A percentile compares a stretch with the other conserved stretches of the same genome.
These are phyloP conservation scores for Candida gigantensis DNA, from an alignment of 1,139 yeast genomes.

Conservation along the genomic window DNA sequence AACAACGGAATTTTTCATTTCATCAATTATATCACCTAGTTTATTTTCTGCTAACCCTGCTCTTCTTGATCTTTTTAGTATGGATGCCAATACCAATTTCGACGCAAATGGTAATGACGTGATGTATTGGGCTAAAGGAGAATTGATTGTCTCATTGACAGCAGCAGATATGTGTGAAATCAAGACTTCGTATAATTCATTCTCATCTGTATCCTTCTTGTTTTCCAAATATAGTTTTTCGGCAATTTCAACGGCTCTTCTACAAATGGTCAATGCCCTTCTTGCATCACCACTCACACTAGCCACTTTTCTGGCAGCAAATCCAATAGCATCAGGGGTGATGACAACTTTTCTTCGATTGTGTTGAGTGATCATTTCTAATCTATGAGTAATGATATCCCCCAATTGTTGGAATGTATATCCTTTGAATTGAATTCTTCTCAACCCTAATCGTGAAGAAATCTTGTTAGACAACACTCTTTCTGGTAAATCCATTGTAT, in stretches of 20 bases:
- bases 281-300: conserved; percentile 98
- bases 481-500: conserved; percentile 97
- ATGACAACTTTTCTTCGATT: conserved; percentile 45
- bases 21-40: conserved; percentile 78
- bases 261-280: conserved; percentile 83
- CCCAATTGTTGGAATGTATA: conserved; percentile 80
- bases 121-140: conserved; percentile 67
- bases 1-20: conserved; percentile 49
- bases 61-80: conserved; percentile 64
- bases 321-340: conserved; percentile 78
- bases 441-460: conserved; percentile 85
- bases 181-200: conserved; percentile 54
- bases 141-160: conserved; percentile 72
- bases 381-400: conserved; percentile 69
- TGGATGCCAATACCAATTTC: conserved; percentile 69
- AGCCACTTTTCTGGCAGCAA: conserved; percentile 92
- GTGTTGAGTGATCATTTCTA: conserved; percentile 53
- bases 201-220: neutral
- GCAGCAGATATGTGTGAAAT: conserved; percentile 77
- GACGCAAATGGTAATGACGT: conserved; percentile 63
- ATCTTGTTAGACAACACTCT: conserved; percentile 83
- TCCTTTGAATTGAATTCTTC: conserved; percentile 85
- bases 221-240: conserved; percentile 48
- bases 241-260: conserved; percentile 89
- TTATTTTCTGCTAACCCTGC: conserved; percentile 71